These are phyloP conservation scores for Plectranthus barbatus DNA, from an alignment of 257 asterid species.

Conservation along the genomic window DNA sequence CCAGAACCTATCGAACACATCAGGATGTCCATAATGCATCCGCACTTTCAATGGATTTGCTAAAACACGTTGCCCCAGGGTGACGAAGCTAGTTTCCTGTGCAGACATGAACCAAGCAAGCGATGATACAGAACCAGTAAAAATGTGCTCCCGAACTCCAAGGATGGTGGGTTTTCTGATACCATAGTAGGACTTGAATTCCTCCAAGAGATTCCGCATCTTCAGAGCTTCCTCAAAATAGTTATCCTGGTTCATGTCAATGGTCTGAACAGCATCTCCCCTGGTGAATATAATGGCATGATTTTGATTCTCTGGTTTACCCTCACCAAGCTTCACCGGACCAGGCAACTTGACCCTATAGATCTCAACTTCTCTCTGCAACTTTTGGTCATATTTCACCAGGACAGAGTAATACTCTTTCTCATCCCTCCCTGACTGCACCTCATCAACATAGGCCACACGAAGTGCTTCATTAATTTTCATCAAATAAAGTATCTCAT, in stretches of 20 bases:
- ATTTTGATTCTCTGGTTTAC: conserved; percentile 97
- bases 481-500: conserved; percentile 86
- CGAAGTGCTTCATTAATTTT: conserved; percentile 91
- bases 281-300: conserved; percentile 93
- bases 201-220: conserved; percentile 93
- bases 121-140: conserved; percentile 95
- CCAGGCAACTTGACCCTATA: conserved; percentile 96
- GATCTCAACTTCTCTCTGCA: conserved; percentile 88
- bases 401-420: conserved; percentile 80
- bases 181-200: conserved; percentile 69
- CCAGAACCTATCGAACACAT: conserved; percentile 98
- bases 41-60: conserved; percentile 96
- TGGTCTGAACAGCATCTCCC: conserved; percentile 99
- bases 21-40: conserved; percentile 99
- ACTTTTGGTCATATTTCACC: conserved; percentile 76
- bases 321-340: conserved; percentile 96
- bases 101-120: conserved; percentile 99
- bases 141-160: conserved; percentile 92
- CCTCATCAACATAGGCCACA: conserved; percentile 99
- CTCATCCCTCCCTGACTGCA: conserved; percentile 72
- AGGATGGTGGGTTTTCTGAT: conserved; percentile 88
- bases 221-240: conserved; percentile 98
- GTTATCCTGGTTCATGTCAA: conserved; percentile 98
- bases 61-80: conserved; percentile 96
- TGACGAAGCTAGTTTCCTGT: conserved; percentile 95